phyloP scores from a whole-genome alignment of 345 rosid species.

The Bruguiera sexangula region DNA sequence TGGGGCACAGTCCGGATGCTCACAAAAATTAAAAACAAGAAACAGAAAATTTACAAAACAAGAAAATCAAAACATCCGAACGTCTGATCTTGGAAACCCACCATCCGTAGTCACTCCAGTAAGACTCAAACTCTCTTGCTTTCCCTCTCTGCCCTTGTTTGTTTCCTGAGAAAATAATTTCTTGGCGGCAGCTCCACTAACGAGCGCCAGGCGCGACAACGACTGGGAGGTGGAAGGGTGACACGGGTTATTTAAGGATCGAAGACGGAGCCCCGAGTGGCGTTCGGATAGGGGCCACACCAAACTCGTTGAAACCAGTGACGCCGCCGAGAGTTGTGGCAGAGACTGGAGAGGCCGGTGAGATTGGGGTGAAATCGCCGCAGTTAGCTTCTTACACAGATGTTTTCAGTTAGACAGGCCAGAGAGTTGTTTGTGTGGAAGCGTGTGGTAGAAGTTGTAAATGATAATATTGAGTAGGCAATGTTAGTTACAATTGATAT shows the following conservation, averaged over 20 bases:
- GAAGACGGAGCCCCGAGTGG: conserved; percentile 71
- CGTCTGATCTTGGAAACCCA: conserved; percentile 11
- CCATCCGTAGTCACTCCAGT: conserved; percentile 72
- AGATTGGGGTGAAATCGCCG: conserved; percentile 38
- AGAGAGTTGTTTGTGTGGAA: conserved; percentile 36
- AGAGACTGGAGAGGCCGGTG: conserved; percentile 18
- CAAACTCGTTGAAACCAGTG: conserved; percentile 59
- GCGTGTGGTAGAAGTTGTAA: conserved; percentile 48
- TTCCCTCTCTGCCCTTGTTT: conserved; percentile 1
- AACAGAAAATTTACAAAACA: no score
- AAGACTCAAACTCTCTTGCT: conserved; percentile 6
- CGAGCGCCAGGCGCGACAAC: conserved; percentile 1
- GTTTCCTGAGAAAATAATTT: conserved; percentile 2
- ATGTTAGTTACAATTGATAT: no score
- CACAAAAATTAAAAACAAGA: no score
- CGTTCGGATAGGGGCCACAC: conserved; percentile 65
- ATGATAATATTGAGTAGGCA: no score
- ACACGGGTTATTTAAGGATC: conserved; percentile 30
- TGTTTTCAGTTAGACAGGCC: conserved; percentile 56
- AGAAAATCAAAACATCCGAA: no score
- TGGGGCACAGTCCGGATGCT: no score
- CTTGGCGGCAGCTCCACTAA: conserved; percentile 54
- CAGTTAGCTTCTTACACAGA: conserved; percentile 67
- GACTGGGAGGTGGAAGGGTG: conserved; percentile 25
- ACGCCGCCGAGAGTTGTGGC: conserved; percentile 33